Base-by-base conservation (phyloP, 1,284 basidiomycete genomes). In the Flammula alnicola region DNA sequence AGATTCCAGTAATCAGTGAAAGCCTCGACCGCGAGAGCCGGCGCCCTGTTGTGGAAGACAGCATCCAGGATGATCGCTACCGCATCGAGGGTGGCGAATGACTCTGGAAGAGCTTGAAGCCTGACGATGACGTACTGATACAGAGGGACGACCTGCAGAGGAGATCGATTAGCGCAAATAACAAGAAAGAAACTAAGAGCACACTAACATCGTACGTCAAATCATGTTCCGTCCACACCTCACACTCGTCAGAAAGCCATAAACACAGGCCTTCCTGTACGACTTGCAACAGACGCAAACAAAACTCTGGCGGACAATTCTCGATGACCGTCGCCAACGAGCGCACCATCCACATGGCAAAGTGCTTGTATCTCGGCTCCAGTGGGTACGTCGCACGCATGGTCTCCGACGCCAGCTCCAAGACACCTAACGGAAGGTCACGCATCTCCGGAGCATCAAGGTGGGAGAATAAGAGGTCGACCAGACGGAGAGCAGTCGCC, bases 331-430 rank as follows among this genome's bases (percentile, higher is more conserved):
- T 66, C 30, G 73, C 75, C 42, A 89, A 63, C 3, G 82, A 76
- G 30, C 81, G 70, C 14, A 83, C 66, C 52, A 87, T 70, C 86
- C 86, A 90, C 54, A 80, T 68, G 23, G 77, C 77, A 32, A 73
- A 72, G 39, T 78, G 70, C 57, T 77, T 72, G 57, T 79, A 77
- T 36, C 70, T 68, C 3, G 77, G 72, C n/a, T 77, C 76, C 0
- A 85, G 83, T 0, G 88, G 87, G 66, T 91, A 91, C n/a, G 77
- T 77, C 10, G 77, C 72, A 12, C 71, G 63, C 42, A 91, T 69
- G 0, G 79, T 79, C 31, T 80, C 76, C 53, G 83, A 81, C 41
- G 82, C 71, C 45, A 87, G 76, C 41, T 81, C 76, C 27, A 87
- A 63, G 8, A 87, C 61, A 32, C 60, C 60, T 10, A 62, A 65